phyloP scores from a whole-genome alignment of 371 early-diverging fungal species.

The Syncephalis plumigaleata region DNA sequence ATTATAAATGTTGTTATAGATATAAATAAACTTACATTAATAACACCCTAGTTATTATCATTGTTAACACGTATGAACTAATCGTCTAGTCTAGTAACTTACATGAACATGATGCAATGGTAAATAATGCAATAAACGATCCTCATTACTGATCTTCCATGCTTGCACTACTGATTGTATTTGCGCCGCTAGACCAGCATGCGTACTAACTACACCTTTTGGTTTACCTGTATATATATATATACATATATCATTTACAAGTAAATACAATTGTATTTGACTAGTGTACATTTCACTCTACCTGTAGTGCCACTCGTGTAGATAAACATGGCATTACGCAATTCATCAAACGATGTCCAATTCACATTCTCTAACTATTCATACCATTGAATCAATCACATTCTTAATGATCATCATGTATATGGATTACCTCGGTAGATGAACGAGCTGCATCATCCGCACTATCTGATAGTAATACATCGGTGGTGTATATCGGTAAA shows the following conservation, averaged over 20 bases:
- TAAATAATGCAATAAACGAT: constrained; percentile 55
- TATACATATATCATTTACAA: neutral
- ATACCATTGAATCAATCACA: no score
- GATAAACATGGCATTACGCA: constrained; percentile 45
- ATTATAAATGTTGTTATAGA: constrained; percentile 7
- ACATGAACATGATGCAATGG: constrained; percentile 79
- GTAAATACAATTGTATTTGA: no score
- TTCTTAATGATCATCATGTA: neutral
- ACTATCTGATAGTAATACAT: no score
- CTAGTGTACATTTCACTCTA: no score
- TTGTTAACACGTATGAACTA: neutral
- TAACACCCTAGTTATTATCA: constrained; percentile 5
- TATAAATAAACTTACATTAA: constrained; percentile 5
- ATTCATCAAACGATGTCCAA: constrained; percentile 1
- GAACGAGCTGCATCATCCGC: neutral
- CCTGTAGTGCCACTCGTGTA: constrained; percentile 69
- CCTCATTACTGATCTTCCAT: constrained; percentile 48
- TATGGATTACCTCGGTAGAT: neutral
- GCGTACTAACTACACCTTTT: constrained; percentile 66
- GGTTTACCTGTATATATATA: constrained; percentile 46
- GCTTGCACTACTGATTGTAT: constrained; percentile 36
- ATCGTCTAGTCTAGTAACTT: neutral
- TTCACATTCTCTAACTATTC: no score
- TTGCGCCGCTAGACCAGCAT: constrained; percentile 42
- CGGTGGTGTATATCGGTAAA: no score